Conservation (phyloP, 129 eudicot genomes). For the Centaurea solstitialis region DNA sequence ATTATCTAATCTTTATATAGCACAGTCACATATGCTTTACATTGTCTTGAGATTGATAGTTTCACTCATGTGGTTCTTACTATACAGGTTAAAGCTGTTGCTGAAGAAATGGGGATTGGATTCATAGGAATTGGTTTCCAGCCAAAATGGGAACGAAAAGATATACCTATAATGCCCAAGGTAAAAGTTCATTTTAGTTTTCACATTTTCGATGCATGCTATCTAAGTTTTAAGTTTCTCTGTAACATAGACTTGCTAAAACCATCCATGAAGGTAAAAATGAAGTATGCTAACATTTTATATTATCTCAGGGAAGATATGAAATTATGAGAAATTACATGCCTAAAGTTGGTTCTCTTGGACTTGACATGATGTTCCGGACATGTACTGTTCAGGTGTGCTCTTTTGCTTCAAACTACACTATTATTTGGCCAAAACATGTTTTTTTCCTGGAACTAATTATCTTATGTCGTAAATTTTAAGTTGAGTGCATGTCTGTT, state of each 20-base stretch:
- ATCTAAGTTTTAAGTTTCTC: not conserved
- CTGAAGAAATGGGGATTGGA: constrained; percentile 98
- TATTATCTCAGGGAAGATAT: constrained; percentile 84
- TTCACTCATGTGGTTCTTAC: not conserved
- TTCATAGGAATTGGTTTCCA: constrained; percentile 93
- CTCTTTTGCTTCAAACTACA: not conserved
- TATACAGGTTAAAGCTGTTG: constrained; percentile 93
- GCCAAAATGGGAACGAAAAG: constrained; percentile 84
- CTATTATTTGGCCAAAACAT: not conserved
- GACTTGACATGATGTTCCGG: constrained; percentile 98
- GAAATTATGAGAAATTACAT: constrained; percentile 90
- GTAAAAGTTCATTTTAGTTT: constrained; percentile 44
- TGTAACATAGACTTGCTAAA: not conserved
- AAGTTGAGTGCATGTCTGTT: not conserved
- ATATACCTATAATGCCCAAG: constrained; percentile 98
- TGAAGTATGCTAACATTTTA: constrained; percentile 31
- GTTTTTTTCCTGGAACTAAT: not conserved
- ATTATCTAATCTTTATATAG: not conserved
- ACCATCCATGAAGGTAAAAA: not conserved
- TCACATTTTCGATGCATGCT: not conserved
- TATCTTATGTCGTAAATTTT: not conserved
- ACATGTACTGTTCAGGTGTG: constrained; percentile 98
- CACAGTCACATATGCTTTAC: not conserved
- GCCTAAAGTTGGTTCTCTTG: constrained; percentile 98
- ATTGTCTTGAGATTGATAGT: not conserved